Evolutionary conservation across 1,139 yeast genomes (phyloP).

Genomic region (Tardiomyces digboiensis): DNA sequence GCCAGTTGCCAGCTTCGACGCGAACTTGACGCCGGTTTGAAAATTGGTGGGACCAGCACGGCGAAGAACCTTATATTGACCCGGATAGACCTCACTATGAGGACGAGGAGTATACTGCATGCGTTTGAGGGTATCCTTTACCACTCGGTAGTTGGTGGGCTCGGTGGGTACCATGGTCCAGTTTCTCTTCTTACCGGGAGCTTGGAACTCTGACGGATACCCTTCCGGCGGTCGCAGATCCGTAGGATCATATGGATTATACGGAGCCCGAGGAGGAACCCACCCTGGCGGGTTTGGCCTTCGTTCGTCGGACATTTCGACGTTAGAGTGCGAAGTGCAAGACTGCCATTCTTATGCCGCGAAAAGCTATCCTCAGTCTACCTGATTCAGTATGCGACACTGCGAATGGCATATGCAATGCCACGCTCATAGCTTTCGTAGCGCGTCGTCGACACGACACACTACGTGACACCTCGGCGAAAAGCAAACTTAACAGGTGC

Average conservation of each 20-base stretch:
- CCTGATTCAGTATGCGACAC: too few relatives aligned
- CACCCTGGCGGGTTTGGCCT: constrained; percentile 78
- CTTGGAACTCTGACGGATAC: constrained; percentile 63
- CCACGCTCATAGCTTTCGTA: too few relatives aligned
- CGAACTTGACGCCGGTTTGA: constrained; percentile 32
- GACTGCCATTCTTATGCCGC: too few relatives aligned
- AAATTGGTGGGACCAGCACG: constrained; percentile 47
- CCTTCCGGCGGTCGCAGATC: constrained; percentile 77
- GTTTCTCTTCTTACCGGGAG: constrained; percentile 28
- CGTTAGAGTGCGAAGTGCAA: neutral
- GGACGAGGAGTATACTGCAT: constrained; percentile 79
- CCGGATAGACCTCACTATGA: constrained; percentile 61
- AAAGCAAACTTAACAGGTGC: neutral
- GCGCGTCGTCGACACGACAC: too few relatives aligned
- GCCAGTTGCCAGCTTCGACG: constrained; percentile 10
- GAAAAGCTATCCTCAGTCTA: too few relatives aligned
- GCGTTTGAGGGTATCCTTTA: constrained; percentile 63
- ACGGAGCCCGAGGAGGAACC: constrained; percentile 76
- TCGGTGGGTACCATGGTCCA: constrained; percentile 58
- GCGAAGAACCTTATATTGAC: constrained; percentile 65
- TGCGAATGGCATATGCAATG: too few relatives aligned
- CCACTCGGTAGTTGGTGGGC: constrained; percentile 59
- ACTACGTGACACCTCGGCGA: too few relatives aligned
- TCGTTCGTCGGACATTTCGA: constrained; percentile 29
- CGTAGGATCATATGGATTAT: constrained; percentile 74